These are phyloP conservation scores for Protomyces arabidopsidicola DNA, from an alignment of 1,139 yeast species.

Conservation along the genomic window DNA sequence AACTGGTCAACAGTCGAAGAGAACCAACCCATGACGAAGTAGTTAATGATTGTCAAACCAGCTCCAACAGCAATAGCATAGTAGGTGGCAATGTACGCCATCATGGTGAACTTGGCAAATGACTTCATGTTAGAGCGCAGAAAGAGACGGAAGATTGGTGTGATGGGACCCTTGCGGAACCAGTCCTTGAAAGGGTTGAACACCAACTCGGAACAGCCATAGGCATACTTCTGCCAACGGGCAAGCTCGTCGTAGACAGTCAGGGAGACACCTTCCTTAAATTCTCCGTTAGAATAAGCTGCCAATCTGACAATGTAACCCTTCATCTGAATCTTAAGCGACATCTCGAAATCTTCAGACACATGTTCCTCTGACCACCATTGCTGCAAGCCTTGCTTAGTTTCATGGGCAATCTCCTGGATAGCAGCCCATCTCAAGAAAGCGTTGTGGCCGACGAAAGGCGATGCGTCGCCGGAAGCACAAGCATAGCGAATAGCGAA, in stretches of 20 bases:
- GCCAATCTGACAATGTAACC: conserved; percentile 31
- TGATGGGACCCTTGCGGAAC: conserved; percentile 28
- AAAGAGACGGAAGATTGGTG: conserved; percentile 30
- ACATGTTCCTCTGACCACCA: conserved; percentile 30
- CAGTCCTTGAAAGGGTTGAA: conserved; percentile 30
- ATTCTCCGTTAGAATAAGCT: conserved; percentile 29
- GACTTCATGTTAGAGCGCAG: conserved; percentile 28
- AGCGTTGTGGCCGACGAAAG: conserved; percentile 31
- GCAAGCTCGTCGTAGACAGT: conserved; percentile 32
- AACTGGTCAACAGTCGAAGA: conserved; percentile 29
- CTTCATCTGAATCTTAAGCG: conserved; percentile 29
- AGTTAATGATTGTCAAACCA: conserved; percentile 28
- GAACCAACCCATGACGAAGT: conserved; percentile 32
- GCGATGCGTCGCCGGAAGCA: conserved; percentile 29
- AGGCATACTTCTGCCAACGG: conserved; percentile 32
- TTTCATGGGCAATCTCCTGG: conserved; percentile 28
- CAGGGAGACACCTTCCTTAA: conserved; percentile 32
- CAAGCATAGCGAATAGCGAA: conserved; percentile 29
- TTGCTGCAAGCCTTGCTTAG: neutral
- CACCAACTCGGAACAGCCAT: conserved; percentile 31
- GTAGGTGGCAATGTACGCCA: conserved; percentile 32
- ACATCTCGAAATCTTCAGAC: conserved; percentile 31
- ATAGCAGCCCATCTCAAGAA: conserved; percentile 30
- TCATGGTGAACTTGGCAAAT: conserved; percentile 31
- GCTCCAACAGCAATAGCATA: conserved; percentile 30